Percentiles rank a stretch among this genome's conserved stretches.
These are phyloP conservation scores for Candida pini DNA, from an alignment of 805 yeast genomes.

Conservation along the genomic window DNA sequence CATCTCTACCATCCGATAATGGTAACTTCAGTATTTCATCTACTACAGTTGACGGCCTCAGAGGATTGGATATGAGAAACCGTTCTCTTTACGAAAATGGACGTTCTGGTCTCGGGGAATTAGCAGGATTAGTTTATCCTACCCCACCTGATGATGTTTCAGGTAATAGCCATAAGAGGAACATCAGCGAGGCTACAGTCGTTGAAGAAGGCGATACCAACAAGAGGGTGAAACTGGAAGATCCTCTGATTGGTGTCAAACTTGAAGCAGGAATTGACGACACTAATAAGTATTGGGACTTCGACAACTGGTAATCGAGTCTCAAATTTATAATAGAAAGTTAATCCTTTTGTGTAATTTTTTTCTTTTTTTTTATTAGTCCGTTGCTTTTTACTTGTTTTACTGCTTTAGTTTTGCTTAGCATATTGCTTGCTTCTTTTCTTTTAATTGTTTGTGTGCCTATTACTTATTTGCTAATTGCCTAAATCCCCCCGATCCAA, in stretches of 20 bases:
- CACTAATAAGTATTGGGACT: conserved; percentile 18
- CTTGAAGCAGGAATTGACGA: background rate
- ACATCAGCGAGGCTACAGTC: conserved; percentile 3
- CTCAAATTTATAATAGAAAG: too few species aligned
- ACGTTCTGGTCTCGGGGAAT: conserved; percentile 8
- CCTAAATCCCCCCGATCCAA: too few species aligned
- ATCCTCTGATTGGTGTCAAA: too few species aligned
- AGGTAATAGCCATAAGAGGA: conserved; percentile 5
- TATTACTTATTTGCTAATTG: too few species aligned
- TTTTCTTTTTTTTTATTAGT: too few species aligned
- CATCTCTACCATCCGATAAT: conserved; percentile 18
- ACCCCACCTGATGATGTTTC: conserved; percentile 32
- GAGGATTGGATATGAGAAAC: too few species aligned
- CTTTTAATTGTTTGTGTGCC: too few species aligned
- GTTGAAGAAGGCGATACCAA: conserved; percentile 2
- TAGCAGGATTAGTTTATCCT: conserved; percentile 24
- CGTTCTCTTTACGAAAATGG: conserved; percentile 4
- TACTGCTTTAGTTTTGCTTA: conserved; percentile 3
- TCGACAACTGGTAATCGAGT: conserved; percentile 31
- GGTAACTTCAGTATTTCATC: too few species aligned
- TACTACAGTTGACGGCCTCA: too few species aligned
- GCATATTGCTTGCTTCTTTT: too few species aligned
- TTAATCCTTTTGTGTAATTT: too few species aligned
- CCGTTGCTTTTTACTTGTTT: conserved; percentile 3
- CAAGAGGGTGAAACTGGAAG: conserved; percentile 15